These are phyloP conservation scores for Actinomortierella wolfii DNA, from an alignment of 371 early-diverging fungal genomes.

Conservation along the genomic window DNA sequence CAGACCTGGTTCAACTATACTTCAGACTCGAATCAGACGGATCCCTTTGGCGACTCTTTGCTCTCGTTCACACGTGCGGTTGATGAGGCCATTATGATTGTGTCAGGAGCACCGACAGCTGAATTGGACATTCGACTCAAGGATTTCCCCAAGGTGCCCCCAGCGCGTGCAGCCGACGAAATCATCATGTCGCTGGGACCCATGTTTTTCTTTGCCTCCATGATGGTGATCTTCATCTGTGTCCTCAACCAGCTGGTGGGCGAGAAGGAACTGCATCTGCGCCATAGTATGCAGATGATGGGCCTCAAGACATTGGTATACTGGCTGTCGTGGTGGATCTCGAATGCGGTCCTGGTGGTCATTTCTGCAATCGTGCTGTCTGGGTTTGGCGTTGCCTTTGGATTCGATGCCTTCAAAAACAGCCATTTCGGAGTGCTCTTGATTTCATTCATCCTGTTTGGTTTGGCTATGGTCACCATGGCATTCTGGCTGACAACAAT, in stretches of 20 bases:
- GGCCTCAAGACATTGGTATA: conserved; percentile 65
- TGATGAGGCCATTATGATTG: conserved; percentile 65
- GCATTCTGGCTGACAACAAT: conserved; percentile 73
- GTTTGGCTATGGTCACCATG: conserved; percentile 68
- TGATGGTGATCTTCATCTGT: conserved; percentile 56
- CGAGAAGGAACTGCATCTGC: conserved; percentile 70
- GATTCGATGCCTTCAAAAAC: conserved; percentile 62
- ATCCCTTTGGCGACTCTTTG: conserved; percentile 61
- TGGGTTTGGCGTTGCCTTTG: conserved; percentile 61
- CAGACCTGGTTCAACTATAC: conserved; percentile 75
- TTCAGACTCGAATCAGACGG: conserved; percentile 55
- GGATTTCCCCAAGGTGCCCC: conserved; percentile 70
- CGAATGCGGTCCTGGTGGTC: conserved; percentile 56
- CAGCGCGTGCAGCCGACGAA: conserved; percentile 51
- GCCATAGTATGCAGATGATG: conserved; percentile 76
- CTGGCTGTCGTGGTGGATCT: conserved; percentile 65
- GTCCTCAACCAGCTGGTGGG: conserved; percentile 68
- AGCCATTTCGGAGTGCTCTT: conserved; percentile 57
- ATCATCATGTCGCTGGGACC: conserved; percentile 60
- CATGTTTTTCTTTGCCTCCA: conserved; percentile 73
- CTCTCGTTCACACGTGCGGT: conserved; percentile 62
- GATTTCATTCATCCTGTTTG: conserved; percentile 72
- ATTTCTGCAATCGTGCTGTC: conserved; percentile 60
- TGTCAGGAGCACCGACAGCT: conserved; percentile 39
- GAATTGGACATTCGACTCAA: conserved; percentile 57